These are phyloP conservation scores for Solanum bukasovii DNA, from an alignment of 257 asterid genomes.

Conservation along the genomic window DNA sequence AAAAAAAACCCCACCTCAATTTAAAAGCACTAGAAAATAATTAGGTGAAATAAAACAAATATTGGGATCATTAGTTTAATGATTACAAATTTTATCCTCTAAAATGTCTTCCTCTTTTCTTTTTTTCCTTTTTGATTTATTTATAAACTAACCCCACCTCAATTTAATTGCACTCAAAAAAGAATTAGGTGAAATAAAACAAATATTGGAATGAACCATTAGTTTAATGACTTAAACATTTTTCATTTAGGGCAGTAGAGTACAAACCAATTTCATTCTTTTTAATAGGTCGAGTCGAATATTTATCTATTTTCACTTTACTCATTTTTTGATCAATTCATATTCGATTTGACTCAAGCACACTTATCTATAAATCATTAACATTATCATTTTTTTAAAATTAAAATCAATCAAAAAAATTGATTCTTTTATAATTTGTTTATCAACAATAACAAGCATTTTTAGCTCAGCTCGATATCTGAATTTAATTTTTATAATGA, in stretches of 20 bases:
- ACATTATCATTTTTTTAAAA: too few species aligned
- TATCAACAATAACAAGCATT: too few species aligned
- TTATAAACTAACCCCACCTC: background rate
- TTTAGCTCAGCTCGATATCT: background rate
- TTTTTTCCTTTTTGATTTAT: background rate
- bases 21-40: background rate
- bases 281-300: background rate
- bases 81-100: background rate
- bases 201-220: background rate
- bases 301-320: too few species aligned
- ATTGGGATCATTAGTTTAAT: background rate
- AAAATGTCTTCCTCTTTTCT: background rate
- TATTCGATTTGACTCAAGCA: background rate
- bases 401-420: too few species aligned
- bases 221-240: background rate
- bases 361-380: accelerated
- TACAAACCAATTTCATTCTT: background rate
- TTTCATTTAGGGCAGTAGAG: background rate
- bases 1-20: background rate
- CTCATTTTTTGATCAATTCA: background rate
- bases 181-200: background rate
- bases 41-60: background rate
- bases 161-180: background rate
- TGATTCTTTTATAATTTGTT: too few species aligned
- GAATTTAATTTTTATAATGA: background rate